A percentile compares a stretch with the other conserved stretches of the same genome.
phyloP scores from a whole-genome alignment of 2,329 filamentous ascomycete species.

The Hypomyces rosellus region DNA sequence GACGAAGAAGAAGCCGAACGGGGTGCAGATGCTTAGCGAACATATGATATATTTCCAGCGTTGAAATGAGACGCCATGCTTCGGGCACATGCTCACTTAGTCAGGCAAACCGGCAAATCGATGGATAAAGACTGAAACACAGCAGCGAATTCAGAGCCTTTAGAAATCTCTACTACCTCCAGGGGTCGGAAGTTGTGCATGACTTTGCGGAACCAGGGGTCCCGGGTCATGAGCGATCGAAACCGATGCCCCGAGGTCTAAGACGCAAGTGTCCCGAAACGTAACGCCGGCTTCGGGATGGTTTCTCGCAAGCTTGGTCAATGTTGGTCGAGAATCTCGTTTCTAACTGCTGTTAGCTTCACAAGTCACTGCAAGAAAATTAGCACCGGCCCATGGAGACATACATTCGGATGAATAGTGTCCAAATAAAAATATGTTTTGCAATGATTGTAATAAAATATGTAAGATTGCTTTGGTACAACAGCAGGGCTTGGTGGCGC shows the following conservation, averaged over 20 bases:
- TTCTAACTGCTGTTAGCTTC: slow-evolving; percentile 15
- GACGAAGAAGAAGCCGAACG: too few relatives aligned
- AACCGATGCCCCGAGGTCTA: not conserved
- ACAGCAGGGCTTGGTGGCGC: slow-evolving; percentile 26
- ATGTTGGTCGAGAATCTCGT: not conserved
- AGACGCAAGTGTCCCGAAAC: slow-evolving; percentile 19
- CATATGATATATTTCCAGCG: not conserved
- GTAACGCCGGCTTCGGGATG: slow-evolving; percentile 28
- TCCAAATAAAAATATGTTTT: slow-evolving; percentile 68
- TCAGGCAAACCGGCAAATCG: not conserved
- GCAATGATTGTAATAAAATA: slow-evolving; percentile 55
- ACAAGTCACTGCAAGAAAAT: slow-evolving; percentile 15
- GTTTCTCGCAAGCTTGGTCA: slow-evolving; percentile 10
- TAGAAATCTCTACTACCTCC: slow-evolving; percentile 10
- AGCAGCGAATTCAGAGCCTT: not conserved
- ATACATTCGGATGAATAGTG: slow-evolving; percentile 71
- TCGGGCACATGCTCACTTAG: not conserved
- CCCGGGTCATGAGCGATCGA: not conserved
- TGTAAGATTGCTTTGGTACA: slow-evolving; percentile 22
- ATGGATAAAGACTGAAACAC: not conserved
- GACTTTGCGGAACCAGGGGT: not conserved
- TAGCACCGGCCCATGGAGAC: slow-evolving; percentile 35
- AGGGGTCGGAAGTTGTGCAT: not conserved
- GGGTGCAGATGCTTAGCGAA: not conserved
- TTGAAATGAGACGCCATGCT: not conserved